phyloP scores from a whole-genome alignment of 2,329 filamentous ascomycete species.

The Macrophomina tecta region DNA sequence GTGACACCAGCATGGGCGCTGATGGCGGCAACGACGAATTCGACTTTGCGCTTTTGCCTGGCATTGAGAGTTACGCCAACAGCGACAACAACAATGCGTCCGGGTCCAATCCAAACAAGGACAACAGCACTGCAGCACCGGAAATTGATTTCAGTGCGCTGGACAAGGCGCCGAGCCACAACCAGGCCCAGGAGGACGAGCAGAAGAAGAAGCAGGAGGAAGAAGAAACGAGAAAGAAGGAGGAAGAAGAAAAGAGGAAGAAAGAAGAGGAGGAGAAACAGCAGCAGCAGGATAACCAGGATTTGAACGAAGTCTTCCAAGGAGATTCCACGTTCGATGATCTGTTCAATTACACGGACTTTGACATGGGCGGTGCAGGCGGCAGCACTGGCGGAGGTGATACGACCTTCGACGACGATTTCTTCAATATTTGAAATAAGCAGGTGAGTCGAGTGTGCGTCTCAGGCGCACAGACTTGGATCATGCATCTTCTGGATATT shows the following conservation, averaged over 20 bases:
- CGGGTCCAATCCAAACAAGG: not conserved
- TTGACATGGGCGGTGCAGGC: constrained; percentile 19
- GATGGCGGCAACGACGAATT: constrained; percentile 32
- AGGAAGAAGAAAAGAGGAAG: constrained; percentile 9
- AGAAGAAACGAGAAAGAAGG: not conserved
- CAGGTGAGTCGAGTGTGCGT: not conserved
- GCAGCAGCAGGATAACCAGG: constrained; percentile 24
- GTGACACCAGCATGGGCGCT: not conserved
- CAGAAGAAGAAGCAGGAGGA: constrained; percentile 21
- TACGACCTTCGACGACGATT: constrained; percentile 28
- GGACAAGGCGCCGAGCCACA: not conserved
- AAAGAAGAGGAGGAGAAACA: constrained; percentile 15
- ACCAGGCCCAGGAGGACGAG: constrained; percentile 15
- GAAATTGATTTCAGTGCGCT: constrained; percentile 22
- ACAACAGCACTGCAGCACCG: not conserved
- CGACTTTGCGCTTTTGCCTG: constrained; percentile 46
- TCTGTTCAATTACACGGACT: constrained; percentile 40
- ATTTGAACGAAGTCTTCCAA: constrained; percentile 27
- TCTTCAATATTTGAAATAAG: constrained; percentile 34
- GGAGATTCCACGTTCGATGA: constrained; percentile 41
- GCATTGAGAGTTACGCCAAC: constrained; percentile 51
- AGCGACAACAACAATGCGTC: constrained; percentile 38
- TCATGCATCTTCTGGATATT: too few relatives aligned
- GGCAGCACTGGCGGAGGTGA: constrained; percentile 30
- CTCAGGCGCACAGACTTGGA: too few relatives aligned